Evolutionary conservation across 2,329 filamentous ascomycete genomes (phyloP).

Genomic region (Colletotrichum trifolii): DNA sequence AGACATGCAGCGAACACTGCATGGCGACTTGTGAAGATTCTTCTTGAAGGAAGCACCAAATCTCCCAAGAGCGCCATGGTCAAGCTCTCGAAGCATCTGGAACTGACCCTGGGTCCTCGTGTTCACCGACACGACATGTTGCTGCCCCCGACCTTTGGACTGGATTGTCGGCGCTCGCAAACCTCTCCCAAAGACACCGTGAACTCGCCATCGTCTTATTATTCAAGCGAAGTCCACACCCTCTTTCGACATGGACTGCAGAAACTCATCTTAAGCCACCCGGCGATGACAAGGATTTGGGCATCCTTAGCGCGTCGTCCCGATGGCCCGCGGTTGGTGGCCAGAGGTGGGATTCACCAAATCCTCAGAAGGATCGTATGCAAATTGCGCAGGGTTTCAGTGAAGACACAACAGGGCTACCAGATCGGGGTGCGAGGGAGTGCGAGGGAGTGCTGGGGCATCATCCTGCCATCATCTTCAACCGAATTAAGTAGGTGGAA

Average conservation of each 20-base stretch:
- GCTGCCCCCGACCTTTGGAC: no score
- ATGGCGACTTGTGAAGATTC: no score
- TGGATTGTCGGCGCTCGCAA: no score
- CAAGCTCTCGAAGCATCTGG: no score
- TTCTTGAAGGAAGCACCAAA: no score
- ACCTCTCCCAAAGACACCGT: no score
- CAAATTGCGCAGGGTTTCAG: neutral
- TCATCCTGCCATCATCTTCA: conserved; percentile 1
- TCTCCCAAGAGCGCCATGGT: no score
- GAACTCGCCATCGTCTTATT: neutral
- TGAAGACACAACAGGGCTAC: conserved; percentile 3
- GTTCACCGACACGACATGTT: no score
- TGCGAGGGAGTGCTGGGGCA: neutral
- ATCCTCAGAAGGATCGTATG: conserved; percentile 16
- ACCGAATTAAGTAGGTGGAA: neutral
- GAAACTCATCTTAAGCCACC: conserved; percentile 16
- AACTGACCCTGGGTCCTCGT: no score
- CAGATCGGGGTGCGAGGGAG: conserved; percentile 8
- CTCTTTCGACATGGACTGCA: conserved; percentile 18
- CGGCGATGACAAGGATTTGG: neutral
- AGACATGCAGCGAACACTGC: no score
- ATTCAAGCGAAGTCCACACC: neutral
- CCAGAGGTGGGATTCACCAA: conserved; percentile 4
- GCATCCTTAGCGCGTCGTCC: conserved; percentile 24
- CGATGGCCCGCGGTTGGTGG: conserved; percentile 8